Base-by-base conservation (phyloP, 305 asterid species). In the Solanum aculeatissimum region DNA sequence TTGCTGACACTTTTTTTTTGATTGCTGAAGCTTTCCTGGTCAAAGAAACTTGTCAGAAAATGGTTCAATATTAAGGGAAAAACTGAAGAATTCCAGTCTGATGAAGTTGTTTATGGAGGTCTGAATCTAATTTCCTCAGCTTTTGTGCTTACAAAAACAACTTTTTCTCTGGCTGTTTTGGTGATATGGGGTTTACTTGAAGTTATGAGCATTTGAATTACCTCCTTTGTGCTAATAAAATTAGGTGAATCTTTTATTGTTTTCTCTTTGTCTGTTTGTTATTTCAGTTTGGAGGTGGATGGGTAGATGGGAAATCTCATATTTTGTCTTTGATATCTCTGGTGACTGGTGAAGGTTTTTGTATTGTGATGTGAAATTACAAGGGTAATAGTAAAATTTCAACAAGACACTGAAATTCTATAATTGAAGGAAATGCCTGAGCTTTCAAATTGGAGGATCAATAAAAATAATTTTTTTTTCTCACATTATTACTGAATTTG, bases 41-140 rank as follows among this genome's bases (percentile, higher is more conserved):
- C 99, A 16, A 92, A 90, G 92, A 95, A 88, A 88, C 89, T 96
- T 90, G 88, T 97, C 83, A 91, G 98, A 71, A 97, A 92, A 85
- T 95, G 95, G 98, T 94, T 97, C 94, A 97, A 89, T 86, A 88
- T 94, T 93, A 95, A 93, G 89, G 90, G 91, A 84, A 97, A 94
- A 89, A 87, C 90, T 38, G 98, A 92, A 70, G 94, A 93, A 86
- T 88, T 86, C 86, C 92, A 89, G 81, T 89, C 91, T 84, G 95
- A 92, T 90, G 95, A 90, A 87, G 92, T 91, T 91, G 94, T 89
- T 87, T 90, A 91, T 86, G 91, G 90, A 91, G 98, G 98, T 92
- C 78, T 82, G 91, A 74, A 49, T 79, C 83, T 82, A 78, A 84
- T 77, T 85, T 63, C 80, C 51, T 71, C 63, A 51, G 47, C 16